phyloP scores from a whole-genome alignment of 768 basidiomycete species.

The Lentinus tigrinus region DNA sequence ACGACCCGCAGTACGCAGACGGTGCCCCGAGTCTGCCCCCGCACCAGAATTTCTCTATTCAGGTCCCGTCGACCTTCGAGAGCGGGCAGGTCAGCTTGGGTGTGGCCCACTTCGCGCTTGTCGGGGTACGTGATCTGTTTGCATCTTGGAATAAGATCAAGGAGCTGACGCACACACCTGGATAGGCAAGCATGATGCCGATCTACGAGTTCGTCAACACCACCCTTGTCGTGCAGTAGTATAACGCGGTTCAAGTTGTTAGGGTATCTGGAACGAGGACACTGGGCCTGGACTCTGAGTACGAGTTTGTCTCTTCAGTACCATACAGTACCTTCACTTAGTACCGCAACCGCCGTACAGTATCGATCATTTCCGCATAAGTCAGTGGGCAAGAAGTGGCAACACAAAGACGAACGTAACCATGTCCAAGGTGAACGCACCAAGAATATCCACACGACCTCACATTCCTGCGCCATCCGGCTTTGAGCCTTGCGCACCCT shows the following conservation, averaged over 20 bases:
- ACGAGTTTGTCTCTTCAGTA: too few relatives aligned
- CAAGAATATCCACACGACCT: too few relatives aligned
- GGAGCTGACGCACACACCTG: neutral
- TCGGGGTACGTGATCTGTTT: conserved; percentile 17
- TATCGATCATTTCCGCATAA: too few relatives aligned
- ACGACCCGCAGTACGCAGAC: conserved; percentile 23
- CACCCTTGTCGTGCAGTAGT: conserved; percentile 16
- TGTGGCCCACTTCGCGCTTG: conserved; percentile 22
- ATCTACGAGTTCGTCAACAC: conserved; percentile 17
- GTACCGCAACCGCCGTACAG: too few relatives aligned
- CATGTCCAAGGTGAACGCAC: too few relatives aligned
- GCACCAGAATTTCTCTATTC: conserved; percentile 30
- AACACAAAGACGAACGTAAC: too few relatives aligned
- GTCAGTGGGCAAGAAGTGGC: too few relatives aligned
- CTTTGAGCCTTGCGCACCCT: neutral
- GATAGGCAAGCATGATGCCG: conserved; percentile 18
- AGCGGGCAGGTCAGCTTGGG: conserved; percentile 17
- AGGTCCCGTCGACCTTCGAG: conserved; percentile 18
- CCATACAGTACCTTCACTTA: too few relatives aligned
- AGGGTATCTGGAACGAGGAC: neutral
- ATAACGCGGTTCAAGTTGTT: neutral
- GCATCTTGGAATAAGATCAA: neutral
- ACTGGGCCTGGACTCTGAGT: too few relatives aligned
- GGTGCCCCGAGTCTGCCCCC: conserved; percentile 15
- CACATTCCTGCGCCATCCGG: neutral